Evolutionary conservation across 164 flowering plant genomes (phyloP), one percentile per base, ranked within the genome.

Genomic region (Tinospora cordifolia): DNA sequence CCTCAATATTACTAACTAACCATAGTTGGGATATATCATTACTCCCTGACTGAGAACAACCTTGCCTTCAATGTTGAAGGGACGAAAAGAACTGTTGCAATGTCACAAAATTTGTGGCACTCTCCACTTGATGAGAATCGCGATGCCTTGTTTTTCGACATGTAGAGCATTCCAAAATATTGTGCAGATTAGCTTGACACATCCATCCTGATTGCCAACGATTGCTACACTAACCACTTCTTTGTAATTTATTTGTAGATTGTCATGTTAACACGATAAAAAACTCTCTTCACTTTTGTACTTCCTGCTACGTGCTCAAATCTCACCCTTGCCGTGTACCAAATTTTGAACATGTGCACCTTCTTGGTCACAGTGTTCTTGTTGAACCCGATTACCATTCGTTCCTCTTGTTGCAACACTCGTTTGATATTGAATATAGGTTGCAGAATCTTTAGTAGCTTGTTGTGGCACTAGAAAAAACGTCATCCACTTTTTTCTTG

Each of bases 311-410:
- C 66, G 7, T 69, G 69, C 10, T 74, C 75, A 40, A 87, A 88
- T 72, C 75, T 71, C 0, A 85, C 75, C 13, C 83, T 68, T 77
- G 74, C 72, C 86, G 82, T 73, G 67, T 71, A 66, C 66, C 86
- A 85, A 72, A 86, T 87, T 14, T 89, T 88, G 69, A 79, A 83
- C 77, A 87, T 83, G 74, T 77, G 82, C 47, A 86, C 39, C 14
- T 73, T 66, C 49, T 83, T 72, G 8, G 49, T 62, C 8, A 27
- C 40, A 22, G 34, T 49, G 1, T 74, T 81, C 36, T 60, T 63
- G 14, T 75, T 65, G 36, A 80, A 72, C 51, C 83, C 83, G 10
- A 76, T 79, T 38, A 78, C 81, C 27, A 68, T 49, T 34, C 66
- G 66, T 36, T 71, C 78, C 6, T 66, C 74, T 0, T 26, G 3